Evolutionary conservation across 257 asterid genomes (phyloP), one percentile per base, ranked within the genome.

Genomic region (Haberlea rhodopensis): DNA sequence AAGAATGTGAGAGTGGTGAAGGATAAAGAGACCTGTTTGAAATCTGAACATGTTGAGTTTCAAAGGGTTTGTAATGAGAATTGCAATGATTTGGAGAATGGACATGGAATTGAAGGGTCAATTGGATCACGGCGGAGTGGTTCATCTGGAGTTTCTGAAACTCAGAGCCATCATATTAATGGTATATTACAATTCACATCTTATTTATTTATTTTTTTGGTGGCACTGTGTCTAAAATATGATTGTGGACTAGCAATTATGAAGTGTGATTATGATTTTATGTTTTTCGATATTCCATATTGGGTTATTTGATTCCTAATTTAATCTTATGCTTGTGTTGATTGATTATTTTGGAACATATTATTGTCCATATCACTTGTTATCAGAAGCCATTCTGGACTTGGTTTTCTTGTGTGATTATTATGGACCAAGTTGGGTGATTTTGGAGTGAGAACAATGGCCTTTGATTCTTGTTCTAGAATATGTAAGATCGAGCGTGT

Each of bases 71-170:
- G 27, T 3, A 21, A 51, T 62, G 70, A 46, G 34, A 16, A 37
- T 62, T 21, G 25, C 5, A 31, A n/a, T 8, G 61, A 32, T n/a
- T 60, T 65, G 26, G 76, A 71, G 37, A 70, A 53, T 55, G 78
- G 75, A 26, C 73, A 74, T 55, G 82, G 73, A 10, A 52, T 66
- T 70, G 76, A 82, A 40, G 78, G 81, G 27, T 76, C 92, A 0
- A 57, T 65, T 62, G 91, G 82, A 71, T 78, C 90, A 5, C 81
- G 52, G 22, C 70, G 81, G 56, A 81, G 81, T 67, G 85, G 74
- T 52, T 87, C 91, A 51, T 80, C 95, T 45, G 92, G 81, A 19
- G 60, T 75, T 59, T 76, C 82, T 60, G 90, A 81, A 74, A 68
- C 72, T 8, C 85, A 68, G 29, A 73, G 67, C 67, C 82, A 74